phyloP scores from a whole-genome alignment of 2,329 filamentous ascomycete genomes.

The Xylaria sp. region DNA sequence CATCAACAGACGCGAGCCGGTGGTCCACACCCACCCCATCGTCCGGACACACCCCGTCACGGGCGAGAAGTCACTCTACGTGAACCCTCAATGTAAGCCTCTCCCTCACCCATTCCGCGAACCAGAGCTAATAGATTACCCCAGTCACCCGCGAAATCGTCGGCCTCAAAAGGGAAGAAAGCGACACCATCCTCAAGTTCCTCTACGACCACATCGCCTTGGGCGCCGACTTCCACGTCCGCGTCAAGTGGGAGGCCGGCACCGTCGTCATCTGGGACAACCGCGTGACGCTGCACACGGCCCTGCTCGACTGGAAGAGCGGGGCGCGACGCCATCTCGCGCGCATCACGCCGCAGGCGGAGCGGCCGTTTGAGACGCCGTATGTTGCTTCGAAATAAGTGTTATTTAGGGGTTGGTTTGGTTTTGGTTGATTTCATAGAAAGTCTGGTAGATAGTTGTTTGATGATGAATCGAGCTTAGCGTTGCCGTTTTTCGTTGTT shows the following conservation, averaged over 20 bases:
- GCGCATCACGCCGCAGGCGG: conserved; percentile 76
- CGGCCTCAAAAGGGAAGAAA: conserved; percentile 82
- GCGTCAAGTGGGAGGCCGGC: conserved; percentile 71
- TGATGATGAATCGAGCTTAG: conserved; percentile 10
- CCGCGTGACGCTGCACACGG: conserved; percentile 71
- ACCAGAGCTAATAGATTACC: not conserved
- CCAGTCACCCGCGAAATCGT: conserved; percentile 74
- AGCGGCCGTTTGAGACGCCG: conserved; percentile 68
- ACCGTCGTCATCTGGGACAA: conserved; percentile 88
- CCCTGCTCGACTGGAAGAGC: conserved; percentile 74
- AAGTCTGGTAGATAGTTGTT: conserved; percentile 27
- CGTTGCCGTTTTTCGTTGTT: conserved; percentile 12
- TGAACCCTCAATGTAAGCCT: conserved; percentile 73
- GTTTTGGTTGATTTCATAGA: conserved; percentile 13
- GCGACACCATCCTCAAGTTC: conserved; percentile 70
- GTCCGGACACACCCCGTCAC: conserved; percentile 77
- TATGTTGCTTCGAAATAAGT: conserved; percentile 10
- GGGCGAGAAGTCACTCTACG: conserved; percentile 75
- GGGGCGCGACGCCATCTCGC: conserved; percentile 75
- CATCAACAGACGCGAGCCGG: conserved; percentile 69
- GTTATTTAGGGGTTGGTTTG: not conserved
- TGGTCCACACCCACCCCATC: conserved; percentile 69
- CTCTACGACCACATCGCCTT: conserved; percentile 69
- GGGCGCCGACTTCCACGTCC: conserved; percentile 66
- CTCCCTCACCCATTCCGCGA: not conserved